Conservation (phyloP, 1,284 basidiomycete genomes). For the Trichosporon asahii region DNA sequence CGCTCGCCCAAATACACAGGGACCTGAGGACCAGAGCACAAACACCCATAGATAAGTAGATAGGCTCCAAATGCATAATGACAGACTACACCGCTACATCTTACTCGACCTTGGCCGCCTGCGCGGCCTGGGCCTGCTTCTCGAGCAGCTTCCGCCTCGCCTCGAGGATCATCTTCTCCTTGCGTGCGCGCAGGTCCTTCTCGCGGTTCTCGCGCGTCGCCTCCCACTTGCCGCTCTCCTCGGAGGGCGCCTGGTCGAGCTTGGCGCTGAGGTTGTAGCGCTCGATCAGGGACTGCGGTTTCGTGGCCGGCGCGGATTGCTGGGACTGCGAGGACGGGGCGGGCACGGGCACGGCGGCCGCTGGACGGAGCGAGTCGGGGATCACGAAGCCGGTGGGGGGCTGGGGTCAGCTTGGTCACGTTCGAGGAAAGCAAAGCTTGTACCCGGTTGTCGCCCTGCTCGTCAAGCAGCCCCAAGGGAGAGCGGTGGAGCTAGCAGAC, state of each 20-base stretch:
- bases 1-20: too few relatives aligned
- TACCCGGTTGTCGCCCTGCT: too few relatives aligned
- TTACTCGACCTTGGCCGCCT: conserved; percentile 23
- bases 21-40: neutral
- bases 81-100: conserved; percentile 13
- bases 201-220: conserved; percentile 46
- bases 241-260: conserved; percentile 23
- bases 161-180: conserved; percentile 49
- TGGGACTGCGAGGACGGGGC: conserved; percentile 10
- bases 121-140: conserved; percentile 27
- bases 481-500: neutral
- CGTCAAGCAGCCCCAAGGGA: neutral
- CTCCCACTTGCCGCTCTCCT: conserved; percentile 37
- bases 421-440: too few relatives aligned
- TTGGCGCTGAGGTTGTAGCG: conserved; percentile 34
- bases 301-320: conserved; percentile 16
- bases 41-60: conserved; percentile 11
- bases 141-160: conserved; percentile 45
- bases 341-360: conserved; percentile 1
- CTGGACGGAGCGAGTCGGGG: conserved; percentile 22
- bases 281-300: conserved; percentile 37
- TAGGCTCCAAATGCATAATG: conserved; percentile 8
- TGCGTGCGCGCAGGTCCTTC: conserved; percentile 40
- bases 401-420: conserved; percentile 12
- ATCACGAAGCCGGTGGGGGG: conserved; percentile 19